A percentile compares a stretch with the other conserved stretches of the same genome.
phyloP scores from a whole-genome alignment of 371 early-diverging fungal genomes.

The Capniomyces stellatus region DNA sequence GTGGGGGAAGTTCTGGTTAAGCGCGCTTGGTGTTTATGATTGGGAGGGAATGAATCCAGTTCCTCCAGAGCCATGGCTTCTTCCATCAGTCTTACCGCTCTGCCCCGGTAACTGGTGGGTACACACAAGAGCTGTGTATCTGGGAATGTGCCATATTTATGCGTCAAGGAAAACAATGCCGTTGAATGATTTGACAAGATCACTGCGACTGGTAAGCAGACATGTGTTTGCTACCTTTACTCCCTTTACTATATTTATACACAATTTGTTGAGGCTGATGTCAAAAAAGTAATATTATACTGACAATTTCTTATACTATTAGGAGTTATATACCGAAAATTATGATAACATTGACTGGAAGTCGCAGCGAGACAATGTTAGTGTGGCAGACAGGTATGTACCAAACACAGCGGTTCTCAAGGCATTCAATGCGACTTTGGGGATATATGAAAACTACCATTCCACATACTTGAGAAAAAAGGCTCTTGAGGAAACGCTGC shows the following conservation, averaged over 20 bases:
- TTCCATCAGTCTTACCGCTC: conserved; percentile 65
- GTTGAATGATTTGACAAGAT: conserved; percentile 45
- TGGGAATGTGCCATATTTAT: conserved; percentile 90
- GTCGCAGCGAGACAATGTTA: conserved; percentile 60
- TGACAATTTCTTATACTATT: neutral
- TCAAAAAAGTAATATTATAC: too few relatives aligned
- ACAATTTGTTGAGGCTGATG: too few relatives aligned
- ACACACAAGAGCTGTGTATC: conserved; percentile 73
- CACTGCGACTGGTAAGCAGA: conserved; percentile 32
- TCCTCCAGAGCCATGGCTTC: conserved; percentile 81
- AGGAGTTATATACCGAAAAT: conserved; percentile 66
- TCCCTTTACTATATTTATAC: too few relatives aligned
- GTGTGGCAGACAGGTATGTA: conserved; percentile 61
- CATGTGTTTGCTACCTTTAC: too few relatives aligned
- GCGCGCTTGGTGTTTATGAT: conserved; percentile 76
- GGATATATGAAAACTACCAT: conserved; percentile 43
- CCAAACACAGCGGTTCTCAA: conserved; percentile 68
- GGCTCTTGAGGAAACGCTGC: conserved; percentile 54
- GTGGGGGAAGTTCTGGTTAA: conserved; percentile 96
- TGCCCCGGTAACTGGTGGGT: conserved; percentile 89
- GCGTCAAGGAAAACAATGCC: conserved; percentile 34
- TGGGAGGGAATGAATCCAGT: conserved; percentile 92
- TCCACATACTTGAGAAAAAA: conserved; percentile 36
- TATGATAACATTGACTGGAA: conserved; percentile 75
- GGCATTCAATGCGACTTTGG: conserved; percentile 42